Conservation (phyloP, 2,329 filamentous ascomycete species). For the Aspergillus sp. region DNA sequence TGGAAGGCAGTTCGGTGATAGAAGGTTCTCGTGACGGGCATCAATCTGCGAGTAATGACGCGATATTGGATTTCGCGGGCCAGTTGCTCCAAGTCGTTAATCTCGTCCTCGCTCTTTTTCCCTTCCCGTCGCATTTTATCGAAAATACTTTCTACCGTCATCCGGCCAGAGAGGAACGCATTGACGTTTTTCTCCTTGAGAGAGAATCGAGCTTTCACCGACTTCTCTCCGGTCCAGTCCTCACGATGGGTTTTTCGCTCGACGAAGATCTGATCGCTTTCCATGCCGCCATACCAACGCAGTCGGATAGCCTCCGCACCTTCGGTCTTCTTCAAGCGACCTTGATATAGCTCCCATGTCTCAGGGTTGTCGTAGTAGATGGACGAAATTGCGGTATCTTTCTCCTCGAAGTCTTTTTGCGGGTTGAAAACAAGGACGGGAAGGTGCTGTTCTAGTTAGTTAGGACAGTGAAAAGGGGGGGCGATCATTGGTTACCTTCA, state of each 20-base stretch:
- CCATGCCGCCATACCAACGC: constrained; percentile 97
- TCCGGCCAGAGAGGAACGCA: constrained; percentile 77
- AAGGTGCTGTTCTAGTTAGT: constrained; percentile 60
- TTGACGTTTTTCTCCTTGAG: constrained; percentile 98
- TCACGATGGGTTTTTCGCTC: constrained; percentile 98
- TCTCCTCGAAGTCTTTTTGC: constrained; percentile 89
- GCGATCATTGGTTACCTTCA: constrained; percentile 60
- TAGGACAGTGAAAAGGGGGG: background rate
- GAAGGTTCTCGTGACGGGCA: constrained; percentile 90
- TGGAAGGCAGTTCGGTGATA: constrained; percentile 99
- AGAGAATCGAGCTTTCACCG: constrained; percentile 93
- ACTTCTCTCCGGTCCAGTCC: constrained; percentile 99
- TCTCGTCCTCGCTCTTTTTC: constrained; percentile 89
- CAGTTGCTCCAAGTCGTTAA: constrained; percentile 82
- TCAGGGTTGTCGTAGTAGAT: constrained; percentile 98
- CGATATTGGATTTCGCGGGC: constrained; percentile 94
- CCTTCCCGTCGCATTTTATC: constrained; percentile 94
- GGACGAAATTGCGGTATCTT: constrained; percentile 93
- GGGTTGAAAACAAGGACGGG: constrained; percentile 97
- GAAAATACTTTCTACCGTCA: constrained; percentile 85
- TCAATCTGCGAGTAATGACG: constrained; percentile 79
- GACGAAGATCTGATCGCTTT: constrained; percentile 90
- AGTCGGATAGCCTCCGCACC: constrained; percentile 95
- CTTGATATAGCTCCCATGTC: constrained; percentile 90
- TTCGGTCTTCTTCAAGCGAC: constrained; percentile 94